A percentile compares a stretch with the other conserved stretches of the same genome.
These are phyloP conservation scores for Penicillium frequentans DNA, from an alignment of 2,329 filamentous ascomycete genomes.

Conservation along the genomic window DNA sequence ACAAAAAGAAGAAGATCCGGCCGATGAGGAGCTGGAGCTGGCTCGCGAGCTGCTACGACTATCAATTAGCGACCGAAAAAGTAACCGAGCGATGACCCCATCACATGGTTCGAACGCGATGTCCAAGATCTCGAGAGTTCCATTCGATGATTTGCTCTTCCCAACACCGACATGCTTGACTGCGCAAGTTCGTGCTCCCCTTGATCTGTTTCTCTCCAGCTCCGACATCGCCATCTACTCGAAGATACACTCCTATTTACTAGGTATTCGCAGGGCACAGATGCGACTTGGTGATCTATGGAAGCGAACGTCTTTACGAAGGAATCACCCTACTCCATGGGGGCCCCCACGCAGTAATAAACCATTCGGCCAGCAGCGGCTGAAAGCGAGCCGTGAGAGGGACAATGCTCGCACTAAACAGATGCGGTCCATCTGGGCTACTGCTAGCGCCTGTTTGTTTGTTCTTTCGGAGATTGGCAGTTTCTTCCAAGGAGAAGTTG, in stretches of 20 bases:
- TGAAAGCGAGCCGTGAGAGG: conserved; percentile 63
- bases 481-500: conserved; percentile 87
- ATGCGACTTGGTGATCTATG: conserved; percentile 81
- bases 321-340: conserved; percentile 72
- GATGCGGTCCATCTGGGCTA: conserved; percentile 87
- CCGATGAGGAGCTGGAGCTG: conserved; percentile 74
- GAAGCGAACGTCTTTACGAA: conserved; percentile 76
- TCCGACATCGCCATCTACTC: conserved; percentile 79
- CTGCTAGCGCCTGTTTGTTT: conserved; percentile 81
- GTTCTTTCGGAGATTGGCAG: conserved; percentile 83
- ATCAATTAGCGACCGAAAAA: conserved; percentile 44
- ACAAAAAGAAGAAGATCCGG: conserved; percentile 72
- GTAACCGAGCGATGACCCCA: conserved; percentile 27
- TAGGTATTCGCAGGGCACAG: conserved; percentile 82
- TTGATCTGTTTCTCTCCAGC: conserved; percentile 82
- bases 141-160: conserved; percentile 78
- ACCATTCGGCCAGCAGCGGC: conserved; percentile 59
- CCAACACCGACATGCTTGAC: conserved; percentile 71
- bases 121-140: conserved; percentile 43
- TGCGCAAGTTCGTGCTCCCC: conserved; percentile 72
- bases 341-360: conserved; percentile 64
- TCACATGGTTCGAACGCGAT: conserved; percentile 21
- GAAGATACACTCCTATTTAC: conserved; percentile 80
- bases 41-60: conserved; percentile 76
- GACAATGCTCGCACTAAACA: conserved; percentile 62